Base-by-base conservation (phyloP, 116 monocot genomes). In the Cymodocea nodosa region DNA sequence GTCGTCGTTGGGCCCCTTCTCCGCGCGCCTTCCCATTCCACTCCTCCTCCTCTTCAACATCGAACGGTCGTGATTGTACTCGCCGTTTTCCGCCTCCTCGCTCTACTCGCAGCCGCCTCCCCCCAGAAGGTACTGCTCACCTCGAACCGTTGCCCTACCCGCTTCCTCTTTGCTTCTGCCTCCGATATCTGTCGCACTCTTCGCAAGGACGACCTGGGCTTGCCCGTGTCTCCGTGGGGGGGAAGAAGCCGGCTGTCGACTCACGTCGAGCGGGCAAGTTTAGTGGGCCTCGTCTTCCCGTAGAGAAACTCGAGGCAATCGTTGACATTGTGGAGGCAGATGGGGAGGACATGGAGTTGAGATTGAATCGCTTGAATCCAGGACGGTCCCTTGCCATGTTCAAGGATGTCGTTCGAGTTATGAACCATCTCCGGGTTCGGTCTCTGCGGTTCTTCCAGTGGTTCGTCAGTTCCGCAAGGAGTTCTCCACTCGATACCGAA, bases 291-390 rank as follows among this genome's bases (percentile, higher is more conserved):
- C 44, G 44, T 44, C 9, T 44, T 44, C 44, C 44, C 11, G 11
- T 44, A 8, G 44, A 0, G 11, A 44, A 44, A 6, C 44, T 44
- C 11, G 44, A 44, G 44, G 44, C 9, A 44, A 44, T 44, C 6
- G 9, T 81, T 23, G 66, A 77, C 4, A 64, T 79, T 60, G 70
- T 90, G 57, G 44, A 23, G 51, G 75, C 75, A 20, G 71, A 71
- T 18, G 70, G 14, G 3, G 24, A 18, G 8, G 65, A 55, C 37
- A 23, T 80, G 67, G 87, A 83, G 52, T 56, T 68, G 23, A 44
- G 70, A 23, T 51, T 82, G 18, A 67, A 70, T 54, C 68, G 30
- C 53, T 62, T 74, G 71, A 65, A 74, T 35, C 24, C 68, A 23
- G 66, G 20, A 77, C 34, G 80, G 77, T 6, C 63, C 65, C 8